Base-by-base conservation (phyloP, 225 moss, liverwort and hornwort species). In the Rhytidiadelphus loreus region DNA sequence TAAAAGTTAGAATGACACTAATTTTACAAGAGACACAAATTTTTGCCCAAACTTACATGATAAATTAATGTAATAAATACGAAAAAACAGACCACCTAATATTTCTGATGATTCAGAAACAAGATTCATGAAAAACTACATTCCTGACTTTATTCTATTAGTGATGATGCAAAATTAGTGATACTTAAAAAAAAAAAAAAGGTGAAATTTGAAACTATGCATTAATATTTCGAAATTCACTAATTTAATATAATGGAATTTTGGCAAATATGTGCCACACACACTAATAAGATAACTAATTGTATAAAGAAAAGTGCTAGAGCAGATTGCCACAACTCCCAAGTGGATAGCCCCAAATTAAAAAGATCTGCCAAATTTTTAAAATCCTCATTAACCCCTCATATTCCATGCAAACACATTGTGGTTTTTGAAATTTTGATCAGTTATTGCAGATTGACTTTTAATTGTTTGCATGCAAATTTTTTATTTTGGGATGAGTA, bases 401-500 rank as follows among this genome's bases (percentile, higher is more conserved):
- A 13, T 39, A 41, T 41, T 25, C 39, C 5, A 39, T 39, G 14
- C 15, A 70, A 41, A 4, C 0, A 14, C 8, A 41, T 70, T 39
- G 69, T 39, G 13, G 13, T 13, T 39, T 39, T 39, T 7, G 23
- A 25, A 12, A 1, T 41, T 70, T 25, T 2, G 0, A 0, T 39
- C 4, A 39, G 3, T 1, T 69, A 0, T 1, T 39, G 0, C 0
- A 0, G 14, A 14, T 41, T 70, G 25, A 25, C 8, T 41, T 41
- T 35, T 19, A 3, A 65, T 41, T 70, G 14, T 25, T 69, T 5
- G 8, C 4, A 2, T 24, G 13, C 3, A 9, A 39, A 39, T 12
- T 24, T 23, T 22, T 4, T 69, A 23, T 41, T 70, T 70, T 8
- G 1, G 8, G 8, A 41, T 70, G 70, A 25, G 5, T 14, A 70